A percentile compares a stretch with the other conserved stretches of the same genome.
Evolutionary conservation across 768 basidiomycete species (phyloP).

Genomic region (Amanita rubescens): DNA sequence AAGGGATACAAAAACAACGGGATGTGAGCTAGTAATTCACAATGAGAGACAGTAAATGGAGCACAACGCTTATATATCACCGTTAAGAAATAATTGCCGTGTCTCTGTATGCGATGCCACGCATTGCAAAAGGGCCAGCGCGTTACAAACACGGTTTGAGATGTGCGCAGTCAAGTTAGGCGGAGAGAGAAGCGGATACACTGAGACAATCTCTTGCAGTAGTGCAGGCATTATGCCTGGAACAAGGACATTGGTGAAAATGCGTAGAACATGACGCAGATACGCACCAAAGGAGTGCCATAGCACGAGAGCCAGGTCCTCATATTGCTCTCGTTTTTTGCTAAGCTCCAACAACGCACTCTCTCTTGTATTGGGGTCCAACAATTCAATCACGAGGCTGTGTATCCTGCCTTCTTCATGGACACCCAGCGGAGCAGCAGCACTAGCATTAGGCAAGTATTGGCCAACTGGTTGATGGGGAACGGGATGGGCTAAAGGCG

Average conservation of each 20-base stretch:
- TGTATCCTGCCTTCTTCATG: conserved; percentile 78
- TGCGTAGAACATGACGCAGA: conserved; percentile 13
- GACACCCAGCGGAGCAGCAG: conserved; percentile 23
- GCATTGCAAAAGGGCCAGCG: conserved; percentile 93
- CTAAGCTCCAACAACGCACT: conserved; percentile 89
- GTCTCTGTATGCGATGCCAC: conserved; percentile 98
- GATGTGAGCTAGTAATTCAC: conserved; percentile 76
- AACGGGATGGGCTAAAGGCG: conserved; percentile 49
- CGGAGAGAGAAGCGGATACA: conserved; percentile 92
- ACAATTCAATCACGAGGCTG: conserved; percentile 78
- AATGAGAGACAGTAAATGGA: conserved; percentile 36
- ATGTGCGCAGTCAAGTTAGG: conserved; percentile 96
- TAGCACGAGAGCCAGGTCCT: conserved; percentile 92
- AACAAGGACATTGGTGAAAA: neutral
- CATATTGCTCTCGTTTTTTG: conserved; percentile 98
- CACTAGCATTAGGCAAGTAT: conserved; percentile 28
- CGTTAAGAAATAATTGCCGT: conserved; percentile 88
- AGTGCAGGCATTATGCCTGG: conserved; percentile 98
- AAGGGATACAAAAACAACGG: conserved; percentile 98
- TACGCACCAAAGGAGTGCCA: conserved; percentile 94
- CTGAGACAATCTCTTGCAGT: conserved; percentile 95
- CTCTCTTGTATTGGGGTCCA: conserved; percentile 81
- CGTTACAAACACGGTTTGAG: conserved; percentile 98
- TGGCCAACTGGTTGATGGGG: conserved; percentile 39
- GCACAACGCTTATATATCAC: conserved; percentile 32